Evolutionary conservation across 768 basidiomycete genomes (phyloP), one percentile per base, ranked within the genome.

Genomic region (Exsudoporus frostii): DNA sequence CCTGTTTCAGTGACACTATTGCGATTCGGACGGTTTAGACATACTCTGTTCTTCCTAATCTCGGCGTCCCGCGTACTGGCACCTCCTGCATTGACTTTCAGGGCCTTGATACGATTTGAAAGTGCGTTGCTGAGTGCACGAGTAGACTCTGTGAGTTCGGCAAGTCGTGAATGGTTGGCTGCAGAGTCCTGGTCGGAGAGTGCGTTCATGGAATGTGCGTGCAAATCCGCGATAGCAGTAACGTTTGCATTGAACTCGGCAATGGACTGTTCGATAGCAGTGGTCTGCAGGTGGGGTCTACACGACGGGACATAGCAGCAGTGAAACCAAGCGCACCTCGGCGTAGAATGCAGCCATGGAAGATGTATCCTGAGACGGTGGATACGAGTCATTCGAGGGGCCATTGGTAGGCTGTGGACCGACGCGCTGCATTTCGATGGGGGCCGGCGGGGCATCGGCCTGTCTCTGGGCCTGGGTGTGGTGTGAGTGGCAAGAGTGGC

Each of bases 131-230:
- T 81, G 50, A 87, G 74, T 1, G 77, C 70, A 58, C 82, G 81
- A 1, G 86, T 87, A 42, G 86, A 81, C 15, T 69, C 72, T 15
- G 83, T 74, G 47, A 89, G 73, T 17, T 77, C 73, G n/a, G 84
- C 81, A 24, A 89, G 75, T 53, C 80, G 76, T 43, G 73, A 57
- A 20, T 68, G 62, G 53, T 74, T 72, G 25, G 73, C 73, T 45
- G 71, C 65, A n/a, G 71, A 62, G 20, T 76, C 73, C 8, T 69
- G 65, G 20, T 80, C 79, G 48, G 81, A 77, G 43, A 75, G 74
- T 59, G 74, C 74, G 60, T 78, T 77, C 46, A 82, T 58, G 45
- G 78, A 77, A 46, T 76, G 79, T 17, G 76, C 73, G 50, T 82
- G 77, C 45, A 82, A 57, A 53, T 81, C 78, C 8, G 74, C 71